A percentile compares a stretch with the other conserved stretches of the same genome.
Conservation (phyloP, 805 yeast genomes). For the Starmerella bacillaris region DNA sequence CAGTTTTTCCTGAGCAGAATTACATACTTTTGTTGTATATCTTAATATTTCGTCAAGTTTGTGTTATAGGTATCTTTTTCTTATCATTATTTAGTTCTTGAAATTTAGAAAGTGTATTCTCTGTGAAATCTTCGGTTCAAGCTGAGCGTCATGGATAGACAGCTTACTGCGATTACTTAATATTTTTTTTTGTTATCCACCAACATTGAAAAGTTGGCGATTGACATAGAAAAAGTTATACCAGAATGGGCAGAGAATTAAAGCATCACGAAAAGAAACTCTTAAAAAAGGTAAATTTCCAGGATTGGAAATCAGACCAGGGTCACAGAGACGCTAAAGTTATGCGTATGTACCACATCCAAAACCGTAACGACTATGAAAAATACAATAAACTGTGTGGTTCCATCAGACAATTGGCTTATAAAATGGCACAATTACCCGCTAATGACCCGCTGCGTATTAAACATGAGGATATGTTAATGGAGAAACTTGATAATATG, state of each 20-base stretch:
- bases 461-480: slow-evolving; percentile 70
- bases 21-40: no score
- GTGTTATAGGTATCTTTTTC: no score
- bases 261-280: slow-evolving; percentile 92
- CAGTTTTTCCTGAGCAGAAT: no score
- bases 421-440: slow-evolving; percentile 64
- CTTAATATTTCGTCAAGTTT: no score
- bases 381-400: slow-evolving; percentile 89
- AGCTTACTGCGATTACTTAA: no score
- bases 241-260: slow-evolving; percentile 39
- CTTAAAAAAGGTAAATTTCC: slow-evolving; percentile 85
- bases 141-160: no score
- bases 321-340: slow-evolving; percentile 94
- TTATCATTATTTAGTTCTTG: no score
- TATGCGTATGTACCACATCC: slow-evolving; percentile 85
- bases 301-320: slow-evolving; percentile 92
- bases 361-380: slow-evolving; percentile 88
- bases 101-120: no score
- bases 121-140: no score
- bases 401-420: slow-evolving; percentile 69
- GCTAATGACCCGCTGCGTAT: slow-evolving; percentile 75
- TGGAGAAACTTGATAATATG: slow-evolving; percentile 77
- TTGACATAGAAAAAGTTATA: no score
- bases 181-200: neutral
- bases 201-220: neutral